Evolutionary conservation across 2,329 filamentous ascomycete genomes (phyloP).

Genomic region (Ramularia collo-cygni): DNA sequence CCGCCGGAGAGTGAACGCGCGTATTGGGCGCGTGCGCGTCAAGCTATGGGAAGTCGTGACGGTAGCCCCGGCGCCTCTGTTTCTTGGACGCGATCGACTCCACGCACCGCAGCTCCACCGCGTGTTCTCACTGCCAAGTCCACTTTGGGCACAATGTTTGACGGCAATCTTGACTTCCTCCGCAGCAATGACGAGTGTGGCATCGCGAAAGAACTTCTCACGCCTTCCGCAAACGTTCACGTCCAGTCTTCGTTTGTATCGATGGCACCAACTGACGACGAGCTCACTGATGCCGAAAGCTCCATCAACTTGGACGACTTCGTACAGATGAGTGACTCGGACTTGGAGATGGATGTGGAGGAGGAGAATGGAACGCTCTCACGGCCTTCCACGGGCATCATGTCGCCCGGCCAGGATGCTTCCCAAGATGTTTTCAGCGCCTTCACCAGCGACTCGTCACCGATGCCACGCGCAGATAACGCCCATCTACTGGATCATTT

Average conservation of each 20-base stretch:
- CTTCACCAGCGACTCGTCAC: conserved; percentile 14
- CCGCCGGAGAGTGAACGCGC: conserved; percentile 17
- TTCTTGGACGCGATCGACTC: conserved; percentile 17
- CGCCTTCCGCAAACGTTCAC: conserved; percentile 32
- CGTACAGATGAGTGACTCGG: conserved; percentile 21
- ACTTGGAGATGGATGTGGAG: conserved; percentile 28
- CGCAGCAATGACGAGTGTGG: conserved; percentile 58
- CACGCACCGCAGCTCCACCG: conserved; percentile 15
- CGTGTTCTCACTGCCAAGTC: conserved; percentile 29
- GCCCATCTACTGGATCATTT: conserved; percentile 57
- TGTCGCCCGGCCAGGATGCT: conserved; percentile 18
- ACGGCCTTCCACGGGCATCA: conserved; percentile 44
- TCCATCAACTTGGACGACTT: conserved; percentile 24
- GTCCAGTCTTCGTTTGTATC: conserved; percentile 44
- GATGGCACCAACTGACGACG: conserved; percentile 36
- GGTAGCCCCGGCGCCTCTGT: conserved; percentile 26
- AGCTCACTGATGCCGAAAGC: conserved; percentile 14
- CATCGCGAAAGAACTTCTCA: conserved; percentile 33
- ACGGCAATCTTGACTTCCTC: conserved; percentile 54
- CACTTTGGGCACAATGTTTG: conserved; percentile 29
- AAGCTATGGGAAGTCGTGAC: conserved; percentile 21
- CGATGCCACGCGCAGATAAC: conserved; percentile 4
- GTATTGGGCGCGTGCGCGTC: conserved; percentile 27
- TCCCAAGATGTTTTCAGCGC: conserved; percentile 11
- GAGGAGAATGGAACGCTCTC: background rate